These are phyloP conservation scores for Fusarium oligoseptatum DNA, from an alignment of 2,329 filamentous ascomycete genomes.

Conservation along the genomic window DNA sequence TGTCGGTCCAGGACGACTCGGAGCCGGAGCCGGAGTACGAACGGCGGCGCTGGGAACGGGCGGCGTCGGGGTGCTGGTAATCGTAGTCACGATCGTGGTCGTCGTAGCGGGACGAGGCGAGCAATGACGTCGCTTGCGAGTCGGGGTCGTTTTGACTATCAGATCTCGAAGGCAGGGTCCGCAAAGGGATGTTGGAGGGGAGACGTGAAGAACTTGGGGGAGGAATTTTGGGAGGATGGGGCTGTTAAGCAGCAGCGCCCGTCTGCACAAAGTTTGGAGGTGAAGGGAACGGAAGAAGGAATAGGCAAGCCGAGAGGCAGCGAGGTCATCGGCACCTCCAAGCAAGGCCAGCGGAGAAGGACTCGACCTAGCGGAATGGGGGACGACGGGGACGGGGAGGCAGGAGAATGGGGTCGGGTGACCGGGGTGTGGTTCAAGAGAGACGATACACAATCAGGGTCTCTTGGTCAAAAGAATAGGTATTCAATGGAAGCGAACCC, in stretches of 20 bases:
- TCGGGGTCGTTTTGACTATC: slow-evolving; percentile 55
- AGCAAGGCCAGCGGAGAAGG: slow-evolving; percentile 44
- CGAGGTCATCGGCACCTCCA: slow-evolving; percentile 50
- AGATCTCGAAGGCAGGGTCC: slow-evolving; percentile 70
- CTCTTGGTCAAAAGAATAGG: slow-evolving; percentile 15
- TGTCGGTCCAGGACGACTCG: slow-evolving; percentile 88
- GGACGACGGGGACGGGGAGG: slow-evolving; percentile 3
- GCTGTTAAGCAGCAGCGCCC: slow-evolving; percentile 84
- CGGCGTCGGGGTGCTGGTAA: slow-evolving; percentile 49
- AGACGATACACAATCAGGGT: slow-evolving; percentile 40
- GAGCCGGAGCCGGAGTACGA: slow-evolving; percentile 70
- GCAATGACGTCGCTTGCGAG: slow-evolving; percentile 55
- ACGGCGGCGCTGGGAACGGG: slow-evolving; percentile 30
- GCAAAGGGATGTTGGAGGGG: slow-evolving; percentile 88
- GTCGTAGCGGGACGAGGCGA: slow-evolving; percentile 48
- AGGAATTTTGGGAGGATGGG: slow-evolving; percentile 87
- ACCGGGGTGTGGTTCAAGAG: slow-evolving; percentile 38
- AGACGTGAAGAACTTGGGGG: slow-evolving; percentile 76
- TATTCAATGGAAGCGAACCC: slow-evolving; percentile 23
- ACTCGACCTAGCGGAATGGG: slow-evolving; percentile 21
- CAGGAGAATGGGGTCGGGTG: slow-evolving; percentile 47
- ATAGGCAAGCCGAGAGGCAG: slow-evolving; percentile 38
- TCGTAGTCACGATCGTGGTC: slow-evolving; percentile 61
- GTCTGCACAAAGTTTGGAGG: slow-evolving; percentile 60
- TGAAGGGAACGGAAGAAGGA: slow-evolving; percentile 50